Evolutionary conservation across 495 filamentous ascomycete genomes (phyloP), one percentile per base, ranked within the genome.

Genomic region (Sabuloglossum arenarium): DNA sequence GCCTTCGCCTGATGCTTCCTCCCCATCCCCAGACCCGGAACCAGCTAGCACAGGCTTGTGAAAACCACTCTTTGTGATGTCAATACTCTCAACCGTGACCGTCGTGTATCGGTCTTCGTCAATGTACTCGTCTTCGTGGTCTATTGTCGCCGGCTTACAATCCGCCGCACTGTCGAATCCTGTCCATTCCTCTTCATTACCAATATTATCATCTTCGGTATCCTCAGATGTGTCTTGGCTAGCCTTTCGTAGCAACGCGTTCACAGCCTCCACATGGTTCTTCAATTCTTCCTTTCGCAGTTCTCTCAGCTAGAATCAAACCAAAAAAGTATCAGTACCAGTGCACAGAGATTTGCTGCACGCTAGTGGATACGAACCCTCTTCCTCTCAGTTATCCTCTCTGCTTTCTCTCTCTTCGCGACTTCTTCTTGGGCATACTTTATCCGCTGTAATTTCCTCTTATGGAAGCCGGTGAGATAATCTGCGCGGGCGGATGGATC

Each of bases 71-170:
- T 78, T 80, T 1, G 85, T 79, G 8, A 90, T 71, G 62, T 82
- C 84, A 64, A 98, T 87, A n/a, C 83, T 82, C 65, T 95, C 88
- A 0, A 98, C 79, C 0, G 86, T 95, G 29, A 98, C 91, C 3
- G 85, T 93, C 19, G 90, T 94, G 64, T 85, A 93, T 66, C 83
- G 84, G 63, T 95, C 90, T 67, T 97, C 91, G 68, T 98, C 91
- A 58, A 95, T 77, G 69, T 94, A 98, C 68, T 95, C 88, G 55
- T 90, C 89, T 63, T 96, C 87, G 61, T 82, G 79, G 64, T 89
- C 79, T 21, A 93, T 67, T 8, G 69, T 66, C 34, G 68, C 65
- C 51, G 65, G 61, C 3, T 75, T 73, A 10, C 75, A 68, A 52
- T 83, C 79, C 4, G 74, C 73, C 10, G 74, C 68, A 49, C 83